Percentiles rank a stretch among this genome's conserved stretches.
These are phyloP conservation scores for Fraxinus angustifolia DNA, from an alignment of 305 asterid species.

Conservation along the genomic window DNA sequence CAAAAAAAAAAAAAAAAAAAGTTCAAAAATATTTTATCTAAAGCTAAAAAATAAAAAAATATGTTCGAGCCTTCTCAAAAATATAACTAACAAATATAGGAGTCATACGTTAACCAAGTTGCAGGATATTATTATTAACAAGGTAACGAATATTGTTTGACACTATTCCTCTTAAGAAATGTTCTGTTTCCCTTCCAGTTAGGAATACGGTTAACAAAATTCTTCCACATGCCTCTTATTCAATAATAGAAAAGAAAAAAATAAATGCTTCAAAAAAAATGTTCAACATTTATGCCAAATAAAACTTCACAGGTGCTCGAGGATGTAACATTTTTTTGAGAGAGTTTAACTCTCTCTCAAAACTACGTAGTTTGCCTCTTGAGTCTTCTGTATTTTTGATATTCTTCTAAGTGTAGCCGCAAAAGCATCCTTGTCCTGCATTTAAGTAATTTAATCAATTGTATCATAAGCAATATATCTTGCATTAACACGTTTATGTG, in stretches of 20 bases:
- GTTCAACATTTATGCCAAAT: not conserved
- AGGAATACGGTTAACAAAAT: not conserved
- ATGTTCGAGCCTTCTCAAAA: not conserved
- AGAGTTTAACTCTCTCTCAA: conserved; percentile 50
- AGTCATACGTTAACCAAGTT: not conserved
- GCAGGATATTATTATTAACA: not conserved
- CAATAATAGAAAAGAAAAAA: not conserved
- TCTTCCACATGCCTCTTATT: not conserved
- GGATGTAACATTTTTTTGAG: not conserved
- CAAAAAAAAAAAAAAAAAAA: too few relatives aligned
- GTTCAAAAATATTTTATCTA: not conserved
- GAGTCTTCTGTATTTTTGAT: conserved; percentile 77
- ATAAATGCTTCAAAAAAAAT: not conserved
- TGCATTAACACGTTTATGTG: not conserved
- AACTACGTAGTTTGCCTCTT: conserved; percentile 55
- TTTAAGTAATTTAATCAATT: conserved; percentile 1
- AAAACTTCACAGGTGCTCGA: not conserved
- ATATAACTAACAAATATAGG: not conserved
- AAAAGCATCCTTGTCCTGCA: conserved; percentile 83
- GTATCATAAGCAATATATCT: not conserved
- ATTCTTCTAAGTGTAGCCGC: conserved; percentile 73
- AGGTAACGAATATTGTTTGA: not conserved
- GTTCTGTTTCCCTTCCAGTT: not conserved
- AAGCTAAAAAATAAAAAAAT: not conserved
- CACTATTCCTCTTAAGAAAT: not conserved